phyloP scores from a whole-genome alignment of 2,329 filamentous ascomycete genomes.

The Diplodia sapinea region DNA sequence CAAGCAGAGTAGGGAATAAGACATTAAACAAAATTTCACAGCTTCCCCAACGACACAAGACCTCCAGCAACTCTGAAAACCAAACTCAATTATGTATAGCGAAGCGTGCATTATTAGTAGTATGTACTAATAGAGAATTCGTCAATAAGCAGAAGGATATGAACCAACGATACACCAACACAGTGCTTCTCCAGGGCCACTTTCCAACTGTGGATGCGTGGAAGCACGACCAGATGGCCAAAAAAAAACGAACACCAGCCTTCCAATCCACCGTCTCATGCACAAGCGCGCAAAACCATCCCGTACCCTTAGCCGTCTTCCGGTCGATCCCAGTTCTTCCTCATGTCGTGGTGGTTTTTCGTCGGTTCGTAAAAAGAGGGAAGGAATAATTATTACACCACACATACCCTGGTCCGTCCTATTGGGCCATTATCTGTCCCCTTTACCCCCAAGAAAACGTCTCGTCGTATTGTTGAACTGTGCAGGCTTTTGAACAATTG shows the following conservation, averaged over 20 bases:
- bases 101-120: conserved; percentile 24
- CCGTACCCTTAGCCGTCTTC: not conserved
- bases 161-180: not conserved
- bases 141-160: conserved; percentile 11
- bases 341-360: conserved; percentile 4
- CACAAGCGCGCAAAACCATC: not conserved
- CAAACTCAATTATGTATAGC: not conserved
- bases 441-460: not conserved
- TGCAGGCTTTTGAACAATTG: not conserved
- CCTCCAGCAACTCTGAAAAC: not conserved
- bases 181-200: not conserved
- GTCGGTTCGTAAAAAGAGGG: conserved; percentile 17
- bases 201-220: not conserved
- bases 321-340: not conserved
- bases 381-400: conserved; percentile 10
- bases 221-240: not conserved
- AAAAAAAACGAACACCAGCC: not conserved
- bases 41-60: not conserved
- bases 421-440: not conserved
- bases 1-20: not conserved
- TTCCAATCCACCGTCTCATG: not conserved
- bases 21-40: not conserved
- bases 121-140: conserved; percentile 19
- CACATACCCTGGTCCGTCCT: not conserved
- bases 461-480: conserved; percentile 8